Evolutionary conservation across 2,329 filamentous ascomycete species (phyloP).

Genomic region (Sphaerulina vaccinii): DNA sequence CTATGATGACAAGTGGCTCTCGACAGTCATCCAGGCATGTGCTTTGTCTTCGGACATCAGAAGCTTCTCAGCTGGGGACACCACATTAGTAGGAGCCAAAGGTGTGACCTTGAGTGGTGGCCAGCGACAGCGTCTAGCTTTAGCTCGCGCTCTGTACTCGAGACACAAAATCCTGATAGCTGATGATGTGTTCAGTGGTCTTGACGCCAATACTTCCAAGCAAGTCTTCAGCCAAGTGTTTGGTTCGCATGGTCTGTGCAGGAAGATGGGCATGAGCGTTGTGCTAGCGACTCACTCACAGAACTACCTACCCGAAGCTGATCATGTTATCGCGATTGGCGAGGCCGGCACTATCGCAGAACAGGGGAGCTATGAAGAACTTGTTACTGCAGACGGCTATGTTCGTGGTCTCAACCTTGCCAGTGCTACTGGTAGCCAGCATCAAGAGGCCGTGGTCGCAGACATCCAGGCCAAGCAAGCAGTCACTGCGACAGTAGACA

Average conservation of each 20-base stretch:
- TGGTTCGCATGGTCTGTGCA: conserved; percentile 44
- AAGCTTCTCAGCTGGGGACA: conserved; percentile 73
- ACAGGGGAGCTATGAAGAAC: conserved; percentile 39
- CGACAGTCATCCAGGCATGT: conserved; percentile 68
- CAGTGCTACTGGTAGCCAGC: not conserved
- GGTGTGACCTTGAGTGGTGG: conserved; percentile 82
- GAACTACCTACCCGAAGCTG: conserved; percentile 39
- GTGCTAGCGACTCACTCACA: conserved; percentile 47
- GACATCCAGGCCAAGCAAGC: not conserved
- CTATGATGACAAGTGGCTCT: conserved; percentile 66
- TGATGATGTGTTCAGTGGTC: conserved; percentile 76
- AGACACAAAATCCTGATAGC: conserved; percentile 72
- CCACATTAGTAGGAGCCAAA: conserved; percentile 79
- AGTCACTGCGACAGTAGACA: conserved; percentile 4
- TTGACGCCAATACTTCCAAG: conserved; percentile 59
- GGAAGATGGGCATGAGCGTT: conserved; percentile 41
- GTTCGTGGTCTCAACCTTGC: conserved; percentile 7
- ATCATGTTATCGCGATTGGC: conserved; percentile 43
- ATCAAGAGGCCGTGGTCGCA: not conserved
- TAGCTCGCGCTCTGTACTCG: conserved; percentile 78
- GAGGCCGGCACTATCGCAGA: conserved; percentile 34
- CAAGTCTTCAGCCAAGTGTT: conserved; percentile 47
- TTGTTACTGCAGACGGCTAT: conserved; percentile 18
- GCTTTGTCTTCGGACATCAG: conserved; percentile 73
- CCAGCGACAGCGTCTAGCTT: conserved; percentile 77